Evolutionary conservation across 495 filamentous ascomycete genomes (phyloP), one percentile per base, ranked within the genome.

Genomic region (Aspergillus leporis): DNA sequence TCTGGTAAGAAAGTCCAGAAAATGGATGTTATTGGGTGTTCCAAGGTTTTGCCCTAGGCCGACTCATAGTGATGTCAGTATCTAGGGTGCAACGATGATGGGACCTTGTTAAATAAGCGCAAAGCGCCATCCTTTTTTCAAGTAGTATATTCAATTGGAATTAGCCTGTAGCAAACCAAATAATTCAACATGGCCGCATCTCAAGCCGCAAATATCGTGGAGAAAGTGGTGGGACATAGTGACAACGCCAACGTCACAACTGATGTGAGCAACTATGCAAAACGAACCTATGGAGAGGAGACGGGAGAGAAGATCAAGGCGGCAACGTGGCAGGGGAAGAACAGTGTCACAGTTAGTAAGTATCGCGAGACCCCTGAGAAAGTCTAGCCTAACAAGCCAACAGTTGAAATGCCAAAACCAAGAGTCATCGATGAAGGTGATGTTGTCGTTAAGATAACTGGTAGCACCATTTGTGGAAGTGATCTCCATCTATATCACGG

Each of bases 401-500:
- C 56, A 79, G 83, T 86, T 55, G 79, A 90, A 32, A 81, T 82
- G n/a, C 77, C 84, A 0, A 88, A 87, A 62, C 90, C 92, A 1
- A 80, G 74, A 52, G 81, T 95, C 57, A 72, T 90, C 41, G 90
- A 96, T 61, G 78, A 83, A 34, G 72, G 75, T 32, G 93, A 97
- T 68, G 91, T 92, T 14, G 90, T 97, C 61, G 75, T 95, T 50
- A 91, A 86, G 59, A 84, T 97, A 23, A 96, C 93, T 0, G 91
- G 91, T 1, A 87, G 80, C 57, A 96, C 91, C 0, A 86, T 97
- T 56, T 97, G 93, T 74, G 92, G 92, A 4, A 88, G 83, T 56
- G 93, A 97, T 62, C 77, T 96, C 9, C 93, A 96, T 65, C 75
- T 96, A 22, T 82, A 89, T 32, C 91, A 96, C 65, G 86, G 83